These are phyloP conservation scores for Hypoxylon perforatum DNA, from an alignment of 495 filamentous ascomycete species.

Conservation along the genomic window DNA sequence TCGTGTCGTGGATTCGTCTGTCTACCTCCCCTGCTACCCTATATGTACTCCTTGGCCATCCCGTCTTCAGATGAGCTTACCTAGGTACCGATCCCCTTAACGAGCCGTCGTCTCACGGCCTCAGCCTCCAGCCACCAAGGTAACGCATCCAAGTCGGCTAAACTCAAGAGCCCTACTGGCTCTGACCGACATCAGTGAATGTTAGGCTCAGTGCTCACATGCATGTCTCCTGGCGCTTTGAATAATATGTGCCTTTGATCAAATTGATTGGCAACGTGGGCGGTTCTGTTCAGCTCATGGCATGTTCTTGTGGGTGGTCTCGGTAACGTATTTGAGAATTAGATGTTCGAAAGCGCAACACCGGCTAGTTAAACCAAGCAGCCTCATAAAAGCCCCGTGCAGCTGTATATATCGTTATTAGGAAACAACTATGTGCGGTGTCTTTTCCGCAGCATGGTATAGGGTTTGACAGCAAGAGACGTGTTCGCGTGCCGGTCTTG, in stretches of 20 bases:
- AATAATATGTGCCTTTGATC: constrained; percentile 5
- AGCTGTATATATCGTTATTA: constrained; percentile 14
- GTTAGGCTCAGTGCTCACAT: constrained; percentile 22
- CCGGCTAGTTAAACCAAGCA: constrained; percentile 17
- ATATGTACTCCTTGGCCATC: constrained; percentile 25
- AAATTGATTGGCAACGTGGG: constrained; percentile 1
- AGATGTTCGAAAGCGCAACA: constrained; percentile 1
- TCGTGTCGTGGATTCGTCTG: constrained; percentile 33
- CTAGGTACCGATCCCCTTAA: constrained; percentile 4
- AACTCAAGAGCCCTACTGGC: constrained; percentile 11
- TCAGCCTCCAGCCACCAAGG: constrained; percentile 31
- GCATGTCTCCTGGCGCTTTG: constrained; percentile 28
- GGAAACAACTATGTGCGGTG: constrained; percentile 7
- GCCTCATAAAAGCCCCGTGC: constrained; percentile 18
- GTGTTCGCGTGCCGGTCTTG: constrained; percentile 18
- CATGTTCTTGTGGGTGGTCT: constrained; percentile 5
- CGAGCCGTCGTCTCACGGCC: constrained; percentile 28
- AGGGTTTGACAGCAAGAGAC: constrained; percentile 21
- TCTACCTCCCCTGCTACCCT: constrained; percentile 4
- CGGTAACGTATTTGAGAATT: constrained; percentile 1
- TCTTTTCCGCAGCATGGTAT: constrained; percentile 11
- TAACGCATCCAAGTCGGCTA: constrained; percentile 34
- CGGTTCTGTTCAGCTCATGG: constrained; percentile 12
- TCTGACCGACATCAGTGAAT: constrained; percentile 8
- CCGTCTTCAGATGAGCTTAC: constrained; percentile 32